phyloP scores from a whole-genome alignment of 768 basidiomycete genomes.

The Suillus ampliporus region DNA sequence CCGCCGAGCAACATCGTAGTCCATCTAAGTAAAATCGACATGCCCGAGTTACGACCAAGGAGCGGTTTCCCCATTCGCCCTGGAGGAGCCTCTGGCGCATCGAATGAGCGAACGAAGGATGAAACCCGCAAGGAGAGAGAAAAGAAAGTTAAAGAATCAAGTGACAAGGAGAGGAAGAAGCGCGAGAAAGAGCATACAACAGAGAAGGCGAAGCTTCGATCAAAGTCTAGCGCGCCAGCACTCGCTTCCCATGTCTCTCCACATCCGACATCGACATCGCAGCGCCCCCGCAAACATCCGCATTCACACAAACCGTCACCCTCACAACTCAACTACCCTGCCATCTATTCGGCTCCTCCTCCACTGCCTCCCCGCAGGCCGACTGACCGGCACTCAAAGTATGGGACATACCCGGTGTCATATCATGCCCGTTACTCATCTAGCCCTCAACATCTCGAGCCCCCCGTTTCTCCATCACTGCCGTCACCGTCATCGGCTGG shows the following conservation, averaged over 20 bases:
- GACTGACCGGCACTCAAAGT: conserved; percentile 24
- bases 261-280: conserved; percentile 21
- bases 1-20: conserved; percentile 73
- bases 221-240: conserved; percentile 11
- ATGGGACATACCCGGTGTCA: conserved; percentile 19
- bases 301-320: conserved; percentile 48
- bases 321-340: conserved; percentile 47
- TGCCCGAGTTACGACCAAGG: conserved; percentile 80
- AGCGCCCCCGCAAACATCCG: conserved; percentile 31
- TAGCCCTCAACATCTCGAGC: neutral
- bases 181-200: conserved; percentile 45
- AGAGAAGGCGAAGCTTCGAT: conserved; percentile 39
- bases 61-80: conserved; percentile 23
- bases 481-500: conserved; percentile 17
- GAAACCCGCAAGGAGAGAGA: conserved; percentile 3
- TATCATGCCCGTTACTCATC: conserved; percentile 8
- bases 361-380: conserved; percentile 27
- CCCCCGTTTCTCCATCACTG: neutral
- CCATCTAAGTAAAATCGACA: conserved; percentile 85
- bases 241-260: conserved; percentile 15
- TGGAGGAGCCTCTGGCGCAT: neutral
- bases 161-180: conserved; percentile 34
- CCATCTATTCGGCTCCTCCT: conserved; percentile 44
- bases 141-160: neutral
- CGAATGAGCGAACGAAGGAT: conserved; percentile 9